Evolutionary conservation across 768 basidiomycete species (phyloP), one percentile per base, ranked within the genome.

Genomic region (Chlorophyllum brunneum): DNA sequence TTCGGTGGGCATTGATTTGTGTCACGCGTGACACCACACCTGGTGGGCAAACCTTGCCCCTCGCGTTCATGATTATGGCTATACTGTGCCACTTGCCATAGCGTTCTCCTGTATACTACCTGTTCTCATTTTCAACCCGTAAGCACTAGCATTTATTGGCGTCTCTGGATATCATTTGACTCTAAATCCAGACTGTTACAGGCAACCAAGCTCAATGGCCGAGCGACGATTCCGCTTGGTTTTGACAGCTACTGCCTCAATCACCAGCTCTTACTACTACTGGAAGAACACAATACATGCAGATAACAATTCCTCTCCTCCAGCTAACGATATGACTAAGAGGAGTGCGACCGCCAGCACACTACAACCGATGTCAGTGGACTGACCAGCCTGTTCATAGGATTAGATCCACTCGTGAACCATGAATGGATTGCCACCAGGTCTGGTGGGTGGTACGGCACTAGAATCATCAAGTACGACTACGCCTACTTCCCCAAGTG

Each of bases 401-500:
- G 24, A 23, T 15, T 15, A 9, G 51, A 52, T 20, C 41, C 41
- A 22, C 24, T 52, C 6, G 24, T 13, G 5, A 37, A 20, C 33
- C 41, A 44, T 37, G 16, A 36, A 22, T 44, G 42, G 51, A 36
- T 43, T 30, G 34, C 41, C 34, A 37, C 34, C 9, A 10, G 4
- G 23, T 20, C 24, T 15, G n/a, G 34, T 29, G 42, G 41, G 1
- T 43, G 41, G 51, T 26, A 44, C 8, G 42, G 27, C 9, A 22
- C 22, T 2, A 52, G 20, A 27, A 34, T 44, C 22, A 13, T 15
- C 24, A 20, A 24, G 13, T 52, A 37, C 29, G 42, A 44, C 30
- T 52, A 34, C 15, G 51, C 51, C 20, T 26, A 31, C 5, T 22
- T 52, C 23, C 16, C 51, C 31, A 52, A 52, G 51, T 52, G 34